Percentiles rank a stretch among this genome's conserved stretches.
Evolutionary conservation across 2,329 filamentous ascomycete species (phyloP).

Genomic region (Exophiala phaeomuriformis): DNA sequence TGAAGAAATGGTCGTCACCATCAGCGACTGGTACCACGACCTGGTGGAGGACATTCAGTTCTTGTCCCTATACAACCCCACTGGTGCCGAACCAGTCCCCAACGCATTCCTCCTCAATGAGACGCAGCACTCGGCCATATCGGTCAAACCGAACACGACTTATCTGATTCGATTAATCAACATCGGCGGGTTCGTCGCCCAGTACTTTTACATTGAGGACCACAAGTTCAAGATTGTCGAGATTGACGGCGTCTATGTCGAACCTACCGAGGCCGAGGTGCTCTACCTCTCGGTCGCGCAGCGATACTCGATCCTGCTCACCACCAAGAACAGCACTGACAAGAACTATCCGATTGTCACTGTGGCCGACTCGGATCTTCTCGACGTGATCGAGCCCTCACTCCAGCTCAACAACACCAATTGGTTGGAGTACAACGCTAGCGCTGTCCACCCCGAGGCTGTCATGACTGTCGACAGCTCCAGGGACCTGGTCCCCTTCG

Average conservation of each 20-base stretch:
- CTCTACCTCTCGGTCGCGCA: slow-evolving; percentile 60
- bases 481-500: slow-evolving; percentile 56
- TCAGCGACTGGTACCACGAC: slow-evolving; percentile 70
- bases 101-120: slow-evolving; percentile 62
- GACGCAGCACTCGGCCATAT: slow-evolving; percentile 51
- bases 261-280: slow-evolving; percentile 48
- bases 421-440: slow-evolving; percentile 59
- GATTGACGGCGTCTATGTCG: slow-evolving; percentile 33
- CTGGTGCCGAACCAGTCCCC: slow-evolving; percentile 58
- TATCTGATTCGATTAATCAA: slow-evolving; percentile 71
- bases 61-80: slow-evolving; percentile 44
- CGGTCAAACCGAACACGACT: slow-evolving; percentile 58
- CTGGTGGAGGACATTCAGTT: slow-evolving; percentile 48
- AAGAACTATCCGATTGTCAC: slow-evolving; percentile 59
- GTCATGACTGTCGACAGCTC: slow-evolving; percentile 27
- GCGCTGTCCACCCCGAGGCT: slow-evolving; percentile 34
- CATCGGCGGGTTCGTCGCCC: slow-evolving; percentile 60
- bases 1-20: slow-evolving; percentile 56
- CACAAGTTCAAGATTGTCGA: slow-evolving; percentile 36
- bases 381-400: slow-evolving; percentile 33
- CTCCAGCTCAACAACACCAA: slow-evolving; percentile 39
- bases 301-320: slow-evolving; percentile 42
- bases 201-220: slow-evolving; percentile 43
- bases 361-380: slow-evolving; percentile 25
- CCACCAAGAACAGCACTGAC: slow-evolving; percentile 51